phyloP scores from a whole-genome alignment of 2,329 filamentous ascomycete genomes.

The Fusarium sp. region DNA sequence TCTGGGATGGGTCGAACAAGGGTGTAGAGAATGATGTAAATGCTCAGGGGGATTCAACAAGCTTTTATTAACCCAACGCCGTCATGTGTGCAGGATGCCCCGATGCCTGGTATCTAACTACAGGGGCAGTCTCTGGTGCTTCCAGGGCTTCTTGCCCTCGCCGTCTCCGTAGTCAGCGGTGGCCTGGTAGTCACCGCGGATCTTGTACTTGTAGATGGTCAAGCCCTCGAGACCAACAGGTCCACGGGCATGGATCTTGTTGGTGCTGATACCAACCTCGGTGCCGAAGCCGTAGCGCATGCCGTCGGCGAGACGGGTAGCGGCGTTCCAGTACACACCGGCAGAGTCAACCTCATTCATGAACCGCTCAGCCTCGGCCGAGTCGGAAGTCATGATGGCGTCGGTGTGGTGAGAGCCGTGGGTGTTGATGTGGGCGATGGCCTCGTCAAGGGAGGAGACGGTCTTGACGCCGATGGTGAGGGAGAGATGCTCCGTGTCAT shows the following conservation, averaged over 20 bases:
- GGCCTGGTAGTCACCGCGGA: slow-evolving; percentile 86
- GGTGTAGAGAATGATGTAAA: background rate
- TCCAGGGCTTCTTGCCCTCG: slow-evolving; percentile 68
- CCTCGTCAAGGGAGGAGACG: slow-evolving; percentile 75
- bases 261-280: slow-evolving; percentile 97
- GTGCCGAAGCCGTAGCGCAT: slow-evolving; percentile 98
- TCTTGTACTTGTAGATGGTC: slow-evolving; percentile 97
- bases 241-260: slow-evolving; percentile 95
- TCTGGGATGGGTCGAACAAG: background rate
- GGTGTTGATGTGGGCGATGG: slow-evolving; percentile 88
- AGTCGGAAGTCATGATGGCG: slow-evolving; percentile 80
- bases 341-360: slow-evolving; percentile 88
- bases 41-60: slow-evolving; percentile 16
- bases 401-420: slow-evolving; percentile 97
- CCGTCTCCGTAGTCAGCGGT: slow-evolving; percentile 79
- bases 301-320: slow-evolving; percentile 92
- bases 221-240: slow-evolving; percentile 94
- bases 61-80: slow-evolving; percentile 33
- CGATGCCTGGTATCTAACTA: slow-evolving; percentile 35
- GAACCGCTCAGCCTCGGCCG: slow-evolving; percentile 80
- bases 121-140: slow-evolving; percentile 67
- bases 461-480: slow-evolving; percentile 87
- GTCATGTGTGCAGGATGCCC: background rate
- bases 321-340: slow-evolving; percentile 97
- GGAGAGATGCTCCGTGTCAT: slow-evolving; percentile 88